Percentiles rank a stretch among this genome's conserved stretches.
phyloP scores from a whole-genome alignment of 306 rosid species.

The Ziziphus jujuba region DNA sequence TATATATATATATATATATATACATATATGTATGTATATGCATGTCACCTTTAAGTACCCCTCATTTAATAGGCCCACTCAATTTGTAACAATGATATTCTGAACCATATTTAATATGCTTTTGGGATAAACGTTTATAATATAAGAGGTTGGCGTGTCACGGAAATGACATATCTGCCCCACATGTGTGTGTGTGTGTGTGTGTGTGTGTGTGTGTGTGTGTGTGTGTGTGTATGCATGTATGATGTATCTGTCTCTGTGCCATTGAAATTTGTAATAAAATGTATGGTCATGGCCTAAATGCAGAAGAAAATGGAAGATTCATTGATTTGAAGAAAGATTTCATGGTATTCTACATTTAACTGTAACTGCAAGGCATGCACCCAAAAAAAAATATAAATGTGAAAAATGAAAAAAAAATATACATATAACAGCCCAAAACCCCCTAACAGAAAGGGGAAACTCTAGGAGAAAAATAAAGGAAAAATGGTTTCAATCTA shows the following conservation, averaged over 20 bases:
- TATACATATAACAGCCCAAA: too few species aligned
- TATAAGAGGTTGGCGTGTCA: background rate
- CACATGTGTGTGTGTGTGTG: background rate
- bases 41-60: too few species aligned
- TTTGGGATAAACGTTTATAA: background rate
- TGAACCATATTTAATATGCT: slow-evolving; percentile 24
- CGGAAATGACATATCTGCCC: slow-evolving; percentile 19
- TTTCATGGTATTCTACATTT: background rate
- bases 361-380: background rate
- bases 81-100: slow-evolving; percentile 29
- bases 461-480: background rate
- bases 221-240: too few species aligned
- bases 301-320: background rate
- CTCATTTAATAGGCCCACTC: slow-evolving; percentile 29
- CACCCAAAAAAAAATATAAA: slow-evolving; percentile 8
- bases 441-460: background rate
- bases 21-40: too few species aligned
- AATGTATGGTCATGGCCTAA: background rate
- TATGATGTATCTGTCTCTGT: too few species aligned
- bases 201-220: too few species aligned
- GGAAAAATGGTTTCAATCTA: slow-evolving; percentile 9
- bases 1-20: too few species aligned
- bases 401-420: background rate
- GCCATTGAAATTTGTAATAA: too few species aligned
- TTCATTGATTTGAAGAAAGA: background rate